Percentiles rank a stretch among this genome's conserved stretches.
Conservation (phyloP, 2,329 filamentous ascomycete genomes). For the Aureobasidium uvarum region DNA sequence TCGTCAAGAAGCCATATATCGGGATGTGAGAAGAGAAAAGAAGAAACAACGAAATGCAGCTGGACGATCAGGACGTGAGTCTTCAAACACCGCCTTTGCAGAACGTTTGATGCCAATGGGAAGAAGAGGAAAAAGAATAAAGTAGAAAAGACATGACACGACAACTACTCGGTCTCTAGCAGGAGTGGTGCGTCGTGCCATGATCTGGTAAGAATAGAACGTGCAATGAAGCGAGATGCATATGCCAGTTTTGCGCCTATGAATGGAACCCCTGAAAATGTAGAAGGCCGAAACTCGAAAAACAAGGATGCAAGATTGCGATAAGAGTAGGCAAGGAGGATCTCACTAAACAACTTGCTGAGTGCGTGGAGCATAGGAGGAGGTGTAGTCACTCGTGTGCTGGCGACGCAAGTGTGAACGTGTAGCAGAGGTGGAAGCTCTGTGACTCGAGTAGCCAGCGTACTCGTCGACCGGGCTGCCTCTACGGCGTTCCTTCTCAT, state of each 20-base stretch:
- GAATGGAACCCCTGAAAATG: background rate
- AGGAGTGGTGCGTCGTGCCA: background rate
- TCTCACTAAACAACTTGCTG: background rate
- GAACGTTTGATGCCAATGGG: background rate
- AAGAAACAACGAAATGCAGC: background rate
- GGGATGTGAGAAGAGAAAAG: background rate
- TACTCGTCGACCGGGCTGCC: background rate
- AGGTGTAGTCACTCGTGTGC: conserved; percentile 2
- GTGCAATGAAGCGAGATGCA: conserved; percentile 1
- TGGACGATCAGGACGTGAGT: background rate
- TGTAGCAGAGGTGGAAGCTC: background rate
- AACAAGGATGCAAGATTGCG: background rate
- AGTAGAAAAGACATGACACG: background rate
- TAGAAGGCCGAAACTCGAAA: background rate
- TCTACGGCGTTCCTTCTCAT: conserved; percentile 9
- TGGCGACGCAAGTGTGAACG: conserved; percentile 1
- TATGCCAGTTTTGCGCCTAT: conserved; percentile 1
- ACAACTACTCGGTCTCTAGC: background rate
- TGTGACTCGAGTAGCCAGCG: background rate
- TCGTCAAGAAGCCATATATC: conserved; percentile 13
- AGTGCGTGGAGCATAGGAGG: background rate
- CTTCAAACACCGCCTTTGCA: background rate
- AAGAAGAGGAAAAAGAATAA: background rate
- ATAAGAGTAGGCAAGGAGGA: background rate
- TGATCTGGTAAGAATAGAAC: background rate